Evolutionary conservation across 2,329 filamentous ascomycete genomes (phyloP).

Genomic region (Kalmusia sp.): DNA sequence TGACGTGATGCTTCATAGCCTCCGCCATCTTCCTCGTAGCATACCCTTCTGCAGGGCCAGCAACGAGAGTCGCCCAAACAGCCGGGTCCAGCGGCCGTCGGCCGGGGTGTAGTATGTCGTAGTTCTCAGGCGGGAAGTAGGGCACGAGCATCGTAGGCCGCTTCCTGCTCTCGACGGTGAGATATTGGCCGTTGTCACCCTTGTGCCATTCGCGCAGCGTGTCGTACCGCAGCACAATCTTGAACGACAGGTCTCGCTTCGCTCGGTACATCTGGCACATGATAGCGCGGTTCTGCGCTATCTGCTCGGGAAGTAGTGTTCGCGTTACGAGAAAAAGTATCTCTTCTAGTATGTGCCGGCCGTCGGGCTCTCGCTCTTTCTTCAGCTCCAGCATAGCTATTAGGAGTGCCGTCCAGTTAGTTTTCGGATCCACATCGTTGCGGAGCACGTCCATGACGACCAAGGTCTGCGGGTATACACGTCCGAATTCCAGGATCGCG

Average conservation of each 20-base stretch:
- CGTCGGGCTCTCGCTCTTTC: accelerated
- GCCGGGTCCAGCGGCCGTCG: constrained; percentile 24
- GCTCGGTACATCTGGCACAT: constrained; percentile 28
- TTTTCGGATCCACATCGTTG: constrained; percentile 1
- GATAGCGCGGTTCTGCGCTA: constrained; percentile 26
- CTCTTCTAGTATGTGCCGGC: constrained; percentile 20
- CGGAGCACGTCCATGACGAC: constrained; percentile 18
- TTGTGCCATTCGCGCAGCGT: constrained; percentile 33
- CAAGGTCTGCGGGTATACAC: background rate
- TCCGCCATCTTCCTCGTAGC: constrained; percentile 25
- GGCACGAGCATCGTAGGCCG: background rate
- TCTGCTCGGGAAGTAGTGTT: constrained; percentile 34
- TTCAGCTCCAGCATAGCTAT: background rate
- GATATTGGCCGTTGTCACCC: constrained; percentile 7
- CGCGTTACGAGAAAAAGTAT: constrained; percentile 33
- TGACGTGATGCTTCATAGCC: constrained; percentile 40
- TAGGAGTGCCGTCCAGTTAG: constrained; percentile 22
- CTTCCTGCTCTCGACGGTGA: constrained; percentile 20
- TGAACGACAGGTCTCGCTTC: constrained; percentile 25
- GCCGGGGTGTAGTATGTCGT: background rate
- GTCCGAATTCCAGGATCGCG: constrained; percentile 24
- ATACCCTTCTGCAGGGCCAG: constrained; percentile 21
- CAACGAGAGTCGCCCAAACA: constrained; percentile 31
- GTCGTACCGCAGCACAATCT: constrained; percentile 34
- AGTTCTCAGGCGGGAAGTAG: background rate